Evolutionary conservation across 768 basidiomycete species (phyloP).

Genomic region (Mycena albidolilacea): DNA sequence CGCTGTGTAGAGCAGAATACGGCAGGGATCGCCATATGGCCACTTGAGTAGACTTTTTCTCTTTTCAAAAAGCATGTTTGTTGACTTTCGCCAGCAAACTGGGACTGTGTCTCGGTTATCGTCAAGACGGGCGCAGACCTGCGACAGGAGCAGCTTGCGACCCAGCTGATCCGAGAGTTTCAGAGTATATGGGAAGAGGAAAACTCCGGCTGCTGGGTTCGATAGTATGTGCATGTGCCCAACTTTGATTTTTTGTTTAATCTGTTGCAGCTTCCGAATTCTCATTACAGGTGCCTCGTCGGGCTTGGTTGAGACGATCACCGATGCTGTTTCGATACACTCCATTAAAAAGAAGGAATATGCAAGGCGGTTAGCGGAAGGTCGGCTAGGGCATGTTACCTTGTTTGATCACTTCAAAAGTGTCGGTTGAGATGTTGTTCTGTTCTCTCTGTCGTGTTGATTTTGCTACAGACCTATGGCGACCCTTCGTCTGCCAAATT

Average conservation of each 20-base stretch:
- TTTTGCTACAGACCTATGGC: conserved; percentile 81
- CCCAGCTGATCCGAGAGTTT: conserved; percentile 94
- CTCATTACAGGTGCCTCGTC: conserved; percentile 94
- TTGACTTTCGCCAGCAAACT: conserved; percentile 64
- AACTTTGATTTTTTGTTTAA: background rate
- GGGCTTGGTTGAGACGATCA: conserved; percentile 97
- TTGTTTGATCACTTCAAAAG: conserved; percentile 93
- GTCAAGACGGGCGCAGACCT: conserved; percentile 98
- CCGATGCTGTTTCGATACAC: conserved; percentile 97
- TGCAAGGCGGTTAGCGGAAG: conserved; percentile 86
- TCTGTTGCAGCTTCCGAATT: conserved; percentile 85
- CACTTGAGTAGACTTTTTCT: conserved; percentile 77
- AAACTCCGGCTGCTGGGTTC: conserved; percentile 92
- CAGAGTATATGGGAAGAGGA: conserved; percentile 96
- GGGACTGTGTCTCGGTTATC: conserved; percentile 96
- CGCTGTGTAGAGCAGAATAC: conserved; percentile 81
- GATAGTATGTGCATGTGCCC: conserved; percentile 73
- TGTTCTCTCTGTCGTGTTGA: background rate
- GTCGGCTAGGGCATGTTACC: conserved; percentile 89
- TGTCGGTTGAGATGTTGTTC: conserved; percentile 58
- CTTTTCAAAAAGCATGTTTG: conserved; percentile 20
- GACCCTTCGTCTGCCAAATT: conserved; percentile 90
- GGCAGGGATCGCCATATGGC: conserved; percentile 94
- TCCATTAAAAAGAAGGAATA: conserved; percentile 99
- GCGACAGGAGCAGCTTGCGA: conserved; percentile 97